These are phyloP conservation scores for Leccinum pallidistipes DNA, from an alignment of 1,284 basidiomycete genomes.

Conservation along the genomic window DNA sequence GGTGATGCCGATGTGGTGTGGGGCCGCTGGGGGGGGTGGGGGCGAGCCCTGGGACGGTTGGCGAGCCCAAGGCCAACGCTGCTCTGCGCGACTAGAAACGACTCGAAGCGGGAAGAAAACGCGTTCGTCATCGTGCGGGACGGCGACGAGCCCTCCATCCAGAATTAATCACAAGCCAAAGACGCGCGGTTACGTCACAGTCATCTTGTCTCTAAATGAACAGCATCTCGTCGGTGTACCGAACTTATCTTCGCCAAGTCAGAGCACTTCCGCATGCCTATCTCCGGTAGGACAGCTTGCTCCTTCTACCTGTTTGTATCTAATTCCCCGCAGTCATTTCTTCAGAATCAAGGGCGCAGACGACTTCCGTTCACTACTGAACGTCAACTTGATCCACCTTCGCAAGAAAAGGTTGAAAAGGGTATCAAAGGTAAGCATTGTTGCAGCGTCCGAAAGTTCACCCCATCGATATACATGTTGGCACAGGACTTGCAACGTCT, in stretches of 20 bases:
- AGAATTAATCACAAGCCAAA: constrained; percentile 2
- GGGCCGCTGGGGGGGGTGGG: no score
- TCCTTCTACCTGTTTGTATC: neutral
- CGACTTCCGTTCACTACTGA: constrained; percentile 48
- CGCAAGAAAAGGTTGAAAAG: constrained; percentile 47
- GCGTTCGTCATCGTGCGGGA: constrained; percentile 6
- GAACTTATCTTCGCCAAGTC: constrained; percentile 34
- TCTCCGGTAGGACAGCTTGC: constrained; percentile 25
- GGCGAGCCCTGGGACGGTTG: constrained; percentile 8
- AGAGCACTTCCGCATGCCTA: constrained; percentile 28
- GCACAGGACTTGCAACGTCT: constrained; percentile 59
- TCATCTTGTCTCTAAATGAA: constrained; percentile 3
- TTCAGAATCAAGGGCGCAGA: constrained; percentile 61
- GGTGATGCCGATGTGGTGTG: no score
- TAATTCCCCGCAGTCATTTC: constrained; percentile 52
- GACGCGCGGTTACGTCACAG: neutral
- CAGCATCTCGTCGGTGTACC: constrained; percentile 27
- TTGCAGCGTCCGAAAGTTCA: neutral
- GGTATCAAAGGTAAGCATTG: constrained; percentile 46
- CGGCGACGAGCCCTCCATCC: constrained; percentile 17
- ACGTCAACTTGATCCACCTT: constrained; percentile 32
- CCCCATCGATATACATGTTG: neutral
- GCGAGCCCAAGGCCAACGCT: neutral
- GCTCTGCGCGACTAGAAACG: constrained; percentile 4
- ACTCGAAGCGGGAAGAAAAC: constrained; percentile 6